Evolutionary conservation across 306 rosid species (phyloP), one percentile per base, ranked within the genome.

Genomic region (Sicyos baderoa): DNA sequence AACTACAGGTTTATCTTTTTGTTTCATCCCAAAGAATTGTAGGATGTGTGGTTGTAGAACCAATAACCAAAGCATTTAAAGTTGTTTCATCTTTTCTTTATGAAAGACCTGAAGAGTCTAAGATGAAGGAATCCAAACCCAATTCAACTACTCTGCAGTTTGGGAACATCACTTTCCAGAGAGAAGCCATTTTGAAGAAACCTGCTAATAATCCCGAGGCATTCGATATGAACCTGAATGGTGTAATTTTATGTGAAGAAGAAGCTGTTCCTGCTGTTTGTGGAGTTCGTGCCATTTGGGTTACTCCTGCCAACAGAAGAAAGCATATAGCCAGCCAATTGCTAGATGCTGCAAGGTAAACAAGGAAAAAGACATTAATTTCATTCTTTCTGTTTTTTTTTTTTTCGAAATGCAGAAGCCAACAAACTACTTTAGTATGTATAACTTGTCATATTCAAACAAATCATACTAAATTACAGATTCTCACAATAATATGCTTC

Each of bases 281-380:
- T 22, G 97, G 97, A 61, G 77, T 89, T 72, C 84, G 89, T 79
- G 95, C 90, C 68, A 84, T 91, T 70, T 91, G 96, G 97, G 96
- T 91, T 42, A 80, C 89, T 75, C 87, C 90, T 52, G 80, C 88
- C 32, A 83, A 86, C 76, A 85, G 96, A 82, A 84, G 92, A 80
- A 89, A 89, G 69, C 76, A 42, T 72, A 77, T 89, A 64, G 95
- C 92, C 74, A 86, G 73, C 80, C 89, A 84, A 16, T 72, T 87
- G 64, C 81, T 92, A 16, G 96, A 89, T 76, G 84, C 91, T 12
- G 88, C 81, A 78, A 89, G 97, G 96, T 86, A 83, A 45, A 14
- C 6, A 13, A 65, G 7, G 55, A 35, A 29, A 40, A 10, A 7
- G 23, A 49, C 40, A 49, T 19, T 6, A 64, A 64, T 44, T 5